Conservation (phyloP, 768 basidiomycete species). For the Lactifluus echinatus region DNA sequence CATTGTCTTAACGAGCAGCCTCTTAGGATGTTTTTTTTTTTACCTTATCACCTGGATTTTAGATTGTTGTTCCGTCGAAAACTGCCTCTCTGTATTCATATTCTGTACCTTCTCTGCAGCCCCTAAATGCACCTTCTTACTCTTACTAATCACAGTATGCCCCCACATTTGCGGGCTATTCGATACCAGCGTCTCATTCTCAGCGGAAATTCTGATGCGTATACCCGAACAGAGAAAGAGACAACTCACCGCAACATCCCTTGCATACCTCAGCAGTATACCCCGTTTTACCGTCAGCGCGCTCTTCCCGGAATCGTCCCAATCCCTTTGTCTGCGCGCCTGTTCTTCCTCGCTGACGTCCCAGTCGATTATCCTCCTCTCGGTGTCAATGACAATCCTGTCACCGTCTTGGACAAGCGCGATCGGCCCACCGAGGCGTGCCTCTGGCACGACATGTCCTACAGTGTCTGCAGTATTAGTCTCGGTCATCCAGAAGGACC, state of each 20-base stretch:
- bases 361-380: slow-evolving; percentile 60
- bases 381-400: slow-evolving; percentile 63
- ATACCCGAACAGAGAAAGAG: background rate
- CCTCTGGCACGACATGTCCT: slow-evolving; percentile 58
- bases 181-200: slow-evolving; percentile 7
- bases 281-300: slow-evolving; percentile 65
- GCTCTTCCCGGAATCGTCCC: slow-evolving; percentile 59
- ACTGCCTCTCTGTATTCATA: background rate
- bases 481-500: background rate
- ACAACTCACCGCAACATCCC: slow-evolving; percentile 69
- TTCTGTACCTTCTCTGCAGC: background rate
- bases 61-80: background rate
- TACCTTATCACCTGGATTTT: too few species aligned
- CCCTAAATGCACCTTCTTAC: background rate
- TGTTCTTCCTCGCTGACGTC: slow-evolving; percentile 61
- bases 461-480: slow-evolving; percentile 20
- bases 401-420: slow-evolving; percentile 83
- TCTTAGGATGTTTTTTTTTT: too few species aligned
- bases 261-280: slow-evolving; percentile 68
- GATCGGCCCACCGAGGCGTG: slow-evolving; percentile 77
- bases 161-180: slow-evolving; percentile 70
- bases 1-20: background rate
- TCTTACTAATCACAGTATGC: slow-evolving; percentile 64
- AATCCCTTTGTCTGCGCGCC: slow-evolving; percentile 47
- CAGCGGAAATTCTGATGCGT: background rate